These are phyloP conservation scores for Ogataea neopini DNA, from an alignment of 805 yeast species.

Conservation along the genomic window DNA sequence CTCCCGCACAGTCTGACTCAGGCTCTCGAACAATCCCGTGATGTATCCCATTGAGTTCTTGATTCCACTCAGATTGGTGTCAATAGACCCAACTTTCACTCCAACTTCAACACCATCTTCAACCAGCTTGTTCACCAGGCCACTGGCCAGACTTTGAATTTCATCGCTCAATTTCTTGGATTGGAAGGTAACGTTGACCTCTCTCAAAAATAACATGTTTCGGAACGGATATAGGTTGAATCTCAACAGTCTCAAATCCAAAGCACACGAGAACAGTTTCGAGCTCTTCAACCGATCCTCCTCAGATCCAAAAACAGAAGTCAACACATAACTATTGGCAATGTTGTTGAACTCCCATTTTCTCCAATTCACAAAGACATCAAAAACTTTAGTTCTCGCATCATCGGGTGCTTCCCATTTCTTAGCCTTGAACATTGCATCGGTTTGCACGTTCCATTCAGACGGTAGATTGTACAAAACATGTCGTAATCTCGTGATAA, in stretches of 20 bases:
- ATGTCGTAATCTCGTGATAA: slow-evolving; percentile 77
- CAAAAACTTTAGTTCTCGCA: slow-evolving; percentile 56
- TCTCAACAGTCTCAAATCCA: slow-evolving; percentile 17
- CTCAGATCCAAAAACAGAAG: slow-evolving; percentile 46
- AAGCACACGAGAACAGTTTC: slow-evolving; percentile 6
- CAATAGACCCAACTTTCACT: slow-evolving; percentile 20
- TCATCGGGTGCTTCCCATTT: slow-evolving; percentile 48
- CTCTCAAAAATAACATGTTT: slow-evolving; percentile 18
- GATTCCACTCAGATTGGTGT: slow-evolving; percentile 16
- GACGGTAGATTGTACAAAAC: slow-evolving; percentile 59
- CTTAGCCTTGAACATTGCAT: slow-evolving; percentile 32
- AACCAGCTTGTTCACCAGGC: slow-evolving; percentile 18
- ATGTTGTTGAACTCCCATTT: slow-evolving; percentile 83
- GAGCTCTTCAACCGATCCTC: slow-evolving; percentile 12
- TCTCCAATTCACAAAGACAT: slow-evolving; percentile 77
- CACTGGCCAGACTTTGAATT: slow-evolving; percentile 18
- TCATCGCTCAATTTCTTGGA: slow-evolving; percentile 14
- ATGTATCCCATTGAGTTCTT: slow-evolving; percentile 6
- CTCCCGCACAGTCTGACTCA: background rate
- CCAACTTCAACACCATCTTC: slow-evolving; percentile 24
- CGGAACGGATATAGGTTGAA: slow-evolving; percentile 26
- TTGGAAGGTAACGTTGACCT: slow-evolving; percentile 18
- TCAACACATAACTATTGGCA: slow-evolving; percentile 56
- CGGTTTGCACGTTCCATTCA: slow-evolving; percentile 45
- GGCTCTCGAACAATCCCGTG: slow-evolving; percentile 1